phyloP scores from a whole-genome alignment of 345 rosid species.

The Aethionema arabicum region DNA sequence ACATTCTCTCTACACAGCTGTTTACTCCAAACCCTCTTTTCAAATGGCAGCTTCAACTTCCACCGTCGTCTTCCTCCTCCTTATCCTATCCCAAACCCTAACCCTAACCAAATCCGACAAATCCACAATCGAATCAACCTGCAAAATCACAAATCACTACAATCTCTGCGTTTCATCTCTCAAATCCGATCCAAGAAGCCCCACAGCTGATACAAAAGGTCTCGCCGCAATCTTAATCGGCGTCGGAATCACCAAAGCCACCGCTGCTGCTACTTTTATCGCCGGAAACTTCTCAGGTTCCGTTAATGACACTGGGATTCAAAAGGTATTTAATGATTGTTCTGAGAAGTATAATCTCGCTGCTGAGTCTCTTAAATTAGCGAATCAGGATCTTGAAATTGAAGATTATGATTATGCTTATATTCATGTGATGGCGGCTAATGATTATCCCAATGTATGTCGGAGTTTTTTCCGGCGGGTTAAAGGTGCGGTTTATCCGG shows the following conservation, averaged over 20 bases:
- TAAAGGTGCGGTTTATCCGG: slow-evolving; percentile 52
- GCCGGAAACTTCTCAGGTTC: slow-evolving; percentile 39
- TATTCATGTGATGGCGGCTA: slow-evolving; percentile 64
- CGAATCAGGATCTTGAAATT: slow-evolving; percentile 45
- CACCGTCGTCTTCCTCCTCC: slow-evolving; percentile 25
- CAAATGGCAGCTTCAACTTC: slow-evolving; percentile 31
- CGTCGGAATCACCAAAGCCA: slow-evolving; percentile 61
- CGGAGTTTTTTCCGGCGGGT: slow-evolving; percentile 53
- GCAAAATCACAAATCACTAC: slow-evolving; percentile 65
- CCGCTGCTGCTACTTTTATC: slow-evolving; percentile 62
- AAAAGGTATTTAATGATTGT: slow-evolving; percentile 54
- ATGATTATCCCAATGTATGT: slow-evolving; percentile 72
- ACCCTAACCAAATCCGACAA: slow-evolving; percentile 30
- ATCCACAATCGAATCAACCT: slow-evolving; percentile 56
- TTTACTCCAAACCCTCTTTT: slow-evolving; percentile 5
- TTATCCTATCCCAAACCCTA: slow-evolving; percentile 27
- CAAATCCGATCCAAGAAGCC: slow-evolving; percentile 58
- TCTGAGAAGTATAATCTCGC: slow-evolving; percentile 66
- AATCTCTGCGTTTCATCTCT: slow-evolving; percentile 74
- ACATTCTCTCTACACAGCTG: slow-evolving; percentile 10
- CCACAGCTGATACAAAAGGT: slow-evolving; percentile 57
- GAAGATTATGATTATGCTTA: slow-evolving; percentile 73
- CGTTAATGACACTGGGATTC: slow-evolving; percentile 34
- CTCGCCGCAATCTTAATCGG: slow-evolving; percentile 61
- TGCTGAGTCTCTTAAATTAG: slow-evolving; percentile 50